Base-by-base conservation (phyloP, 2,329 filamentous ascomycete genomes). In the Penicillium rolfsii region DNA sequence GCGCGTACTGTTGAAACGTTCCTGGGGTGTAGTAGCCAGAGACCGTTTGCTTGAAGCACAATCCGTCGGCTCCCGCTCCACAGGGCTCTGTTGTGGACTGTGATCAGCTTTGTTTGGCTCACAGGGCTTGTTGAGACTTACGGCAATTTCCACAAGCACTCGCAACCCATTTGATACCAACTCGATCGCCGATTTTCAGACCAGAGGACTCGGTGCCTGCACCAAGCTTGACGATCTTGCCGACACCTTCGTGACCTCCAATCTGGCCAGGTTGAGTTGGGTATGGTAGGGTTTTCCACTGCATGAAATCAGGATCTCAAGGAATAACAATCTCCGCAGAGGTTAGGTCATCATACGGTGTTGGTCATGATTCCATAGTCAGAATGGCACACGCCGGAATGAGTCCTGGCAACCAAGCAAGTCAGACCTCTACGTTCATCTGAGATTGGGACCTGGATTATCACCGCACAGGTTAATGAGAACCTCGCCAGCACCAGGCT, bases 1-100 rank as follows among this genome's bases (percentile, higher is more conserved):
- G 71, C 19, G 84, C 83, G 69, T 90, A 91, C 76, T 90, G 87
- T 71, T 90, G 88, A 72, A 90, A 91, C n/a, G 88, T 91, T 40
- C 88, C 88, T 0, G 88, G 88, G 0, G 83, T 86, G 72, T 86
- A 89, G 76, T 89, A 90, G 5, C 88, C 88, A 0, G 84, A 87
- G 52, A 90, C 73, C 70, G 84, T 85, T 61, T 81, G 79, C 45
- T 84, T 83, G 64, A 80, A 77, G 73, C 85, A 88, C 41, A 81
- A 74, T 9, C 81, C 84, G 63, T 87, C 86, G 26, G 80, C 76
- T 46, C 83, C 84, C 12, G 79, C 79, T 56, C 83, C 77, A 70
- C 85, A 89, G 61, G 85, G 75, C 16, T 76, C 70, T 74, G 52
- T 2, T 12, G 24, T 28, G 38, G 5, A 26, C 26, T 63, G 12